Conservation (phyloP, 1,284 basidiomycete species). For the Ganoderma boninense region DNA sequence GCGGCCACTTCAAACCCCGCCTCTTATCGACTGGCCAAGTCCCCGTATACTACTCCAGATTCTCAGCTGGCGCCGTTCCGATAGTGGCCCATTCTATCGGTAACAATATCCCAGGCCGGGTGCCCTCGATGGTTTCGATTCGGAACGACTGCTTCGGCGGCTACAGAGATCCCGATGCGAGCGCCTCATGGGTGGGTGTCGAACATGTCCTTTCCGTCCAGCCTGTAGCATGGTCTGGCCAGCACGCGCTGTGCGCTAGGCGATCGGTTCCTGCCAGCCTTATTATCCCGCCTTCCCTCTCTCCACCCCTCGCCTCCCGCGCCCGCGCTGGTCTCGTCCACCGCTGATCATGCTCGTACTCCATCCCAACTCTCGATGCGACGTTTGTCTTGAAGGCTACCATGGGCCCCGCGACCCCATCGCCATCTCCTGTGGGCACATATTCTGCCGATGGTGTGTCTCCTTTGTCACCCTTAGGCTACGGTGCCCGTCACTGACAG, state of each 20-base stretch:
- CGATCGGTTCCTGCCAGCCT: slow-evolving; percentile 40
- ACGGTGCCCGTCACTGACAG: slow-evolving; percentile 1
- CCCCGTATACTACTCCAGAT: slow-evolving; percentile 23
- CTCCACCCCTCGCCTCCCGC: slow-evolving; percentile 33
- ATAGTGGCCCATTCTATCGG: slow-evolving; percentile 34
- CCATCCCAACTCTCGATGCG: slow-evolving; percentile 54
- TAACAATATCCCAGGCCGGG: slow-evolving; percentile 33
- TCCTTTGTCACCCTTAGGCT: slow-evolving; percentile 15
- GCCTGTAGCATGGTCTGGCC: slow-evolving; percentile 38
- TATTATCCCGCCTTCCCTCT: slow-evolving; percentile 38
- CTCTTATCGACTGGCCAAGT: slow-evolving; percentile 32
- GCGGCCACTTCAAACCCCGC: slow-evolving; percentile 26
- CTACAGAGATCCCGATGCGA: slow-evolving; percentile 41
- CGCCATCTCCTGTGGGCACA: slow-evolving; percentile 54
- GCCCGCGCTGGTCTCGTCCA: slow-evolving; percentile 37
- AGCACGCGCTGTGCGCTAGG: slow-evolving; percentile 44
- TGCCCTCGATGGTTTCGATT: slow-evolving; percentile 31
- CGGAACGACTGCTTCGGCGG: slow-evolving; percentile 31
- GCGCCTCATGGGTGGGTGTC: slow-evolving; percentile 36
- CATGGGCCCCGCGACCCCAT: slow-evolving; percentile 47
- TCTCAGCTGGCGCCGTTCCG: slow-evolving; percentile 31
- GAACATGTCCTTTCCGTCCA: slow-evolving; percentile 38
- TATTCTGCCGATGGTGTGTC: slow-evolving; percentile 47
- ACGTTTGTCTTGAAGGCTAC: slow-evolving; percentile 57
- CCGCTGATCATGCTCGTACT: slow-evolving; percentile 52